A percentile compares a stretch with the other conserved stretches of the same genome.
Conservation (phyloP, 352 stramenopile species). For the Phytophthora idaei region DNA sequence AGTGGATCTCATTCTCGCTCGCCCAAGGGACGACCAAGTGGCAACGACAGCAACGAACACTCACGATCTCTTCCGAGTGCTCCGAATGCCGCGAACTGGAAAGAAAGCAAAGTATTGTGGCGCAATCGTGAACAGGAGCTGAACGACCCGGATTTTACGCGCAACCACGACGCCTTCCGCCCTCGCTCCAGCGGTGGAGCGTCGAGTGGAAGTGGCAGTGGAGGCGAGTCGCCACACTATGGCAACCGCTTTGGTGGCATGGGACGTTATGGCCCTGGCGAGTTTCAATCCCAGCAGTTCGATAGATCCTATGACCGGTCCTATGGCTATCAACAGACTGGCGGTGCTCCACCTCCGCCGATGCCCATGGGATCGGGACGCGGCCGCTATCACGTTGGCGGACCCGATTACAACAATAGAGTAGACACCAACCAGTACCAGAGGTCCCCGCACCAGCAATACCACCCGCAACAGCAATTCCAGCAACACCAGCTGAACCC, state of each 20-base stretch:
- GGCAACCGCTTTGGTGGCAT: conserved; percentile 35
- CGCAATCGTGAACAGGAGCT: conserved; percentile 94
- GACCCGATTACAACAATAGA: conserved; percentile 62
- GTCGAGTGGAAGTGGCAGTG: conserved; percentile 39
- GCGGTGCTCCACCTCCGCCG: conserved; percentile 19
- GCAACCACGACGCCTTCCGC: conserved; percentile 75
- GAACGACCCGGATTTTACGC: conserved; percentile 93
- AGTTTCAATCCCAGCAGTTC: conserved; percentile 35
- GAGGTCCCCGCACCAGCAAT: conserved; percentile 49
- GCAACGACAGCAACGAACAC: conserved; percentile 22
- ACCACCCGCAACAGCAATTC: conserved; percentile 39
- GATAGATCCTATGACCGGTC: conserved; percentile 39
- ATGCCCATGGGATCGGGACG: conserved; percentile 41
- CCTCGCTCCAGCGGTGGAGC: conserved; percentile 39
- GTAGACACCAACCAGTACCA: conserved; percentile 54
- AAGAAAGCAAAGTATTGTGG: conserved; percentile 93
- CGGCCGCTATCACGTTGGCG: conserved; percentile 37
- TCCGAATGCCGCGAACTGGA: conserved; percentile 67
- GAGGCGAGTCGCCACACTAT: conserved; percentile 41
- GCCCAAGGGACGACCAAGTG: conserved; percentile 17
- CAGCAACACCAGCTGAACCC: conserved; percentile 45
- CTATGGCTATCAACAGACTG: conserved; percentile 35
- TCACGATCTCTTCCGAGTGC: conserved; percentile 29
- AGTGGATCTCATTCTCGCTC: conserved; percentile 14
- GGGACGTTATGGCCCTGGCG: conserved; percentile 27